Evolutionary conservation across 129 eudicot species (phyloP).

Genomic region (Smallanthus sonchifolius): DNA sequence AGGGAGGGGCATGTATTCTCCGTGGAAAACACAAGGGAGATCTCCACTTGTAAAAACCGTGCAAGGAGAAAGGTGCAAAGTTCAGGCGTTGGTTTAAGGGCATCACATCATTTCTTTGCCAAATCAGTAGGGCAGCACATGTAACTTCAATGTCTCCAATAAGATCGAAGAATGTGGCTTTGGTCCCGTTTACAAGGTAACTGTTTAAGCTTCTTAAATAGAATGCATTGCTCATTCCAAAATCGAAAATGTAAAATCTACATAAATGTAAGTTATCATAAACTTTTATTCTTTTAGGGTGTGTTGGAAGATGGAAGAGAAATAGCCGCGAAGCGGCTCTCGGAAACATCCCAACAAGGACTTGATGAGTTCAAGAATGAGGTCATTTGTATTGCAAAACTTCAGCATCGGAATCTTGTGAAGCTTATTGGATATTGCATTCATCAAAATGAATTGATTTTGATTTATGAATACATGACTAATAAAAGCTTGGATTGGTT

Average conservation of each 20-base stretch:
- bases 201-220: not conserved
- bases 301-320: conserved; percentile 15
- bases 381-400: conserved; percentile 13
- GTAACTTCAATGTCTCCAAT: conserved; percentile 6
- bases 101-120: too few relatives aligned
- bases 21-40: too few relatives aligned
- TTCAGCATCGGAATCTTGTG: conserved; percentile 29
- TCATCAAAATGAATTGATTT: conserved; percentile 7
- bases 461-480: conserved; percentile 19
- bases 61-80: too few relatives aligned
- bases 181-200: conserved; percentile 26
- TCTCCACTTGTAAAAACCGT: too few relatives aligned
- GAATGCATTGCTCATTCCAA: not conserved
- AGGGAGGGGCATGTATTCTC: too few relatives aligned
- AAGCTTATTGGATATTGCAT: conserved; percentile 27
- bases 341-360: conserved; percentile 10
- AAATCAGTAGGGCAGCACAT: too few relatives aligned
- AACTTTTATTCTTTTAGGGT: not conserved
- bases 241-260: not conserved
- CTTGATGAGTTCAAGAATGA: conserved; percentile 26
- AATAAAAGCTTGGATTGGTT: conserved; percentile 9
- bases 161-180: conserved; percentile 22
- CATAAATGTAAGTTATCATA: not conserved
- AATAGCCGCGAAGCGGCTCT: conserved; percentile 16
- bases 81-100: too few relatives aligned